Conservation (phyloP, 2,329 filamentous ascomycete genomes). For the Fusarium oxysporum region DNA sequence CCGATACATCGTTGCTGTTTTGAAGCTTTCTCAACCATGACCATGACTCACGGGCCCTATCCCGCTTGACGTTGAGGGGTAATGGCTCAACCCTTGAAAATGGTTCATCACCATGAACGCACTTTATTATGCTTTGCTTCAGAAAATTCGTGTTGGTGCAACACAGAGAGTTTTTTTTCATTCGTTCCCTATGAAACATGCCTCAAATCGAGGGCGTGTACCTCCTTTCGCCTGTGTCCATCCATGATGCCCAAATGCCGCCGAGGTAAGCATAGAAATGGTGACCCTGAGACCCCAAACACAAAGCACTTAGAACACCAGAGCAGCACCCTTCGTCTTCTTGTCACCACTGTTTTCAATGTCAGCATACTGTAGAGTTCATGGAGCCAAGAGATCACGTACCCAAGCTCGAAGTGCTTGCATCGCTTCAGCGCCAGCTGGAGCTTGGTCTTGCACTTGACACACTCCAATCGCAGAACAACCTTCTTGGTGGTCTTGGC, state of each 20-base stretch:
- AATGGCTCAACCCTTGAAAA: constrained; percentile 8
- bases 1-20: constrained; percentile 16
- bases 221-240: constrained; percentile 62
- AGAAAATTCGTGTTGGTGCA: constrained; percentile 36
- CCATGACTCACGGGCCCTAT: constrained; percentile 2
- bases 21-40: constrained; percentile 11
- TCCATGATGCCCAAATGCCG: constrained; percentile 61
- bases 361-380: constrained; percentile 54
- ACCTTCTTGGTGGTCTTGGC: constrained; percentile 99
- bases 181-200: constrained; percentile 60
- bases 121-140: constrained; percentile 13
- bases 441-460: constrained; percentile 96
- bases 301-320: constrained; percentile 91
- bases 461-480: constrained; percentile 97
- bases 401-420: constrained; percentile 99
- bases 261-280: constrained; percentile 58
- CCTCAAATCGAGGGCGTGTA: constrained; percentile 58
- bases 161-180: constrained; percentile 49
- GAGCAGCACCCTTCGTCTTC: constrained; percentile 99
- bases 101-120: constrained; percentile 6
- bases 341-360: constrained; percentile 88
- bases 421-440: constrained; percentile 99
- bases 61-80: constrained; percentile 5
- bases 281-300: constrained; percentile 52
- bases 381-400: constrained; percentile 58